Conservation (phyloP, 1,284 basidiomycete species). For the Filobasidium uniguttulatum region DNA sequence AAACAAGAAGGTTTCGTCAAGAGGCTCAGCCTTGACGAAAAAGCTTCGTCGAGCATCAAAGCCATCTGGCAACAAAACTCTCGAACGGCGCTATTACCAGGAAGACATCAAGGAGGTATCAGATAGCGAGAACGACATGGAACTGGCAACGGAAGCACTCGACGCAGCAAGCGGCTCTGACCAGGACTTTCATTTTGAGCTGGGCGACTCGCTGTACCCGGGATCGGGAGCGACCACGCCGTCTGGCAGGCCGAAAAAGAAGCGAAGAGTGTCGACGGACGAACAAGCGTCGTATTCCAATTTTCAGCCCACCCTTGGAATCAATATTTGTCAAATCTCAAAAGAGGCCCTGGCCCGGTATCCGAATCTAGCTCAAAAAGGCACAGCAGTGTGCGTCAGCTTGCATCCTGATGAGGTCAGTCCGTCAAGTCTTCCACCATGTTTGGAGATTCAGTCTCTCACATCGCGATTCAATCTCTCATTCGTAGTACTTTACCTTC, state of each 20-base stretch:
- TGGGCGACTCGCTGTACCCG: slow-evolving; percentile 10
- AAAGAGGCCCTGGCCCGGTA: slow-evolving; percentile 1
- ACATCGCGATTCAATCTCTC: slow-evolving; percentile 2
- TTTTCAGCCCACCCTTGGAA: slow-evolving; percentile 5
- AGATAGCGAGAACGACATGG: slow-evolving; percentile 1
- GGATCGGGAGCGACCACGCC: slow-evolving; percentile 15
- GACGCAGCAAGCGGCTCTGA: slow-evolving; percentile 1
- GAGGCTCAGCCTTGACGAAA: too few relatives aligned
- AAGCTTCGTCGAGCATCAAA: too few relatives aligned
- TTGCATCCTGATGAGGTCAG: slow-evolving; percentile 27
- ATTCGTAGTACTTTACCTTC: slow-evolving; percentile 18
- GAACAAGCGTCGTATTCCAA: slow-evolving; percentile 1
- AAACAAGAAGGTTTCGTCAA: too few relatives aligned
- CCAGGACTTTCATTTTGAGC: slow-evolving; percentile 17
- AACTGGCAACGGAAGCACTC: slow-evolving; percentile 3
- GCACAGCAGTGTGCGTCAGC: slow-evolving; percentile 24
- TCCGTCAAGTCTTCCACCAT: neutral
- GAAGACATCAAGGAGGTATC: neutral
- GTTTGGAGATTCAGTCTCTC: neutral
- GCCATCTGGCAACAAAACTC: neutral
- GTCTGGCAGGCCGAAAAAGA: slow-evolving; percentile 11
- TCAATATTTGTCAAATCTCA: slow-evolving; percentile 8
- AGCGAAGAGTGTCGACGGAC: slow-evolving; percentile 6
- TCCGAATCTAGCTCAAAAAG: neutral
- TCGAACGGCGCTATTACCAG: neutral